Evolutionary conservation across 257 asterid genomes (phyloP).

Genomic region (Lantana camara): DNA sequence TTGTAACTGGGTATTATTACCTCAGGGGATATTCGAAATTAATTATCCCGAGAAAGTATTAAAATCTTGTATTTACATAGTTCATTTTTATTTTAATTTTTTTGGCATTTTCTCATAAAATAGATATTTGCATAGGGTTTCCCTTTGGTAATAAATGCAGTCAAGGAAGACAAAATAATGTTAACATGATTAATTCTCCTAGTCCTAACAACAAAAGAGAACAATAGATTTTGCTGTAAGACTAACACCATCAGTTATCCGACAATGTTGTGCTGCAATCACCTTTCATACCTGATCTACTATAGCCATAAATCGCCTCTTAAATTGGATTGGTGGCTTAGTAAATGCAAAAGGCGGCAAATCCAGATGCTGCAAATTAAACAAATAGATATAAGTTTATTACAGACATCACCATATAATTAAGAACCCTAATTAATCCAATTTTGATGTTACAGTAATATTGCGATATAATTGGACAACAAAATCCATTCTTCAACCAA

Average conservation of each 20-base stretch:
- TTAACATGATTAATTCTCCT: background rate
- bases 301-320: background rate
- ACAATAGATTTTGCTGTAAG: no score
- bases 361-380: slow-evolving; percentile 14
- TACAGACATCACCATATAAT: background rate
- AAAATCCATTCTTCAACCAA: no score
- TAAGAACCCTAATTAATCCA: no score
- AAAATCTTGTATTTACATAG: no score
- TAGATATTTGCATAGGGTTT: no score
- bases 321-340: slow-evolving; percentile 6
- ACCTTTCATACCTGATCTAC: slow-evolving; percentile 21
- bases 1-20: no score
- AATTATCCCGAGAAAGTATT: no score
- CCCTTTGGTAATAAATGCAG: slow-evolving; percentile 7
- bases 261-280: slow-evolving; percentile 21
- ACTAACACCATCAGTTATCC: background rate
- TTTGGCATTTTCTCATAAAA: no score
- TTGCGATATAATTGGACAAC: no score
- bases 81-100: no score
- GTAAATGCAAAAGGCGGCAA: slow-evolving; percentile 16
- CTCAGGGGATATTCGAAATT: no score
- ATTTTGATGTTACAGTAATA: no score
- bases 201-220: background rate
- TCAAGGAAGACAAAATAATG: slow-evolving; percentile 26
- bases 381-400: background rate